These are phyloP conservation scores for Penicillium antarcticum DNA, from an alignment of 495 filamentous ascomycete genomes.

Conservation along the genomic window DNA sequence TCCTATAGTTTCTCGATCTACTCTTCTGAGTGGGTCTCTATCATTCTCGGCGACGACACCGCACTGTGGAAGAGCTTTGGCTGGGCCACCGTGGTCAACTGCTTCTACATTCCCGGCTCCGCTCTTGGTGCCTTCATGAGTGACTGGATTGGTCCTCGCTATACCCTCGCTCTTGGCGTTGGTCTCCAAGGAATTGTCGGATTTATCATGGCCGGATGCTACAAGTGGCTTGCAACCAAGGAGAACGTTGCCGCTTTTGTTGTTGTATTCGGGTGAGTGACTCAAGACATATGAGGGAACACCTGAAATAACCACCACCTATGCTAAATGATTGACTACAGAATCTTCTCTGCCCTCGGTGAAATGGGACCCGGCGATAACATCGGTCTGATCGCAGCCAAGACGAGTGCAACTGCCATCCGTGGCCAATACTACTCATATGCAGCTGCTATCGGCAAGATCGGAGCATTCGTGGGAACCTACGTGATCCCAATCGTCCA, in stretches of 20 bases:
- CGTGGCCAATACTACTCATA: constrained; percentile 90
- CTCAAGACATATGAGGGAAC: too few species aligned
- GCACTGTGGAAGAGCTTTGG: constrained; percentile 74
- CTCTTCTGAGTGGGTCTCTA: constrained; percentile 63
- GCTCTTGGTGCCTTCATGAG: constrained; percentile 69
- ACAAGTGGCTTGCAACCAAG: constrained; percentile 57
- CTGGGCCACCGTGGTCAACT: constrained; percentile 80
- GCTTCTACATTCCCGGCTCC: constrained; percentile 84
- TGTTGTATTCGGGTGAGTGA: constrained; percentile 59
- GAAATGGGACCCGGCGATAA: constrained; percentile 90
- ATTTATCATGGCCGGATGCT: constrained; percentile 82
- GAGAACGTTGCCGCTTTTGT: constrained; percentile 72
- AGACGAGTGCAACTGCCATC: constrained; percentile 82
- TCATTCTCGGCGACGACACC: constrained; percentile 54
- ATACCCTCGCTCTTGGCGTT: constrained; percentile 66
- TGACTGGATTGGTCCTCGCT: constrained; percentile 73
- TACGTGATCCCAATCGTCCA: constrained; percentile 75
- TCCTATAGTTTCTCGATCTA: constrained; percentile 80
- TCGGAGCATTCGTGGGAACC: constrained; percentile 88
- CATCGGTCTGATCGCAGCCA: constrained; percentile 82
- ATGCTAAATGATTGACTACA: constrained; percentile 15
- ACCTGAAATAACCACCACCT: not conserved
- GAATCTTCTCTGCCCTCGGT: constrained; percentile 79
- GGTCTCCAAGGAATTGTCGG: constrained; percentile 70
- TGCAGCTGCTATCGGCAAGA: constrained; percentile 79